phyloP scores from a whole-genome alignment of 805 yeast species.

The Grigorovia transvaalensis region DNA sequence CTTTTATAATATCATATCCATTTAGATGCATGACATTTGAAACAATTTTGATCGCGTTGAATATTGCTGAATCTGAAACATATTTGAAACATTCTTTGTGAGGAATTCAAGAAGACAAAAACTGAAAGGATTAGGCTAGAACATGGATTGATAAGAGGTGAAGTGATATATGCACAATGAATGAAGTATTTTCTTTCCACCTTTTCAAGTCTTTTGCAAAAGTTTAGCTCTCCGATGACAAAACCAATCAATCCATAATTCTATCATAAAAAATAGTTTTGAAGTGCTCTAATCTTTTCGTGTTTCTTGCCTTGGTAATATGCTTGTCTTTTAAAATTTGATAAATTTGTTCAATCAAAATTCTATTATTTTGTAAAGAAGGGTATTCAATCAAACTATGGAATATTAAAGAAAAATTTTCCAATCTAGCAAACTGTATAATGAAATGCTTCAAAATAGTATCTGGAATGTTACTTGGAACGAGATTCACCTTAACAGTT shows the following conservation, averaged over 20 bases:
- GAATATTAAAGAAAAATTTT: background rate
- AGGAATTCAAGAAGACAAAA: too few species aligned
- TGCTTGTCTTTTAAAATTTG: background rate
- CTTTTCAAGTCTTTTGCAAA: too few species aligned
- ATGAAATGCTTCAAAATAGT: background rate
- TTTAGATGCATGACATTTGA: too few species aligned
- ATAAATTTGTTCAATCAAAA: background rate
- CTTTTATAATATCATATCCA: too few species aligned
- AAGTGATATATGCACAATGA: too few species aligned
- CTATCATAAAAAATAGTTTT: background rate
- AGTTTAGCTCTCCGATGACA: too few species aligned
- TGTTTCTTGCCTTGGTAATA: background rate
- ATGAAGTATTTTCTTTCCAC: too few species aligned
- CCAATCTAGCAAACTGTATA: background rate
- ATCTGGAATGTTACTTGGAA: background rate
- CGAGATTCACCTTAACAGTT: background rate
- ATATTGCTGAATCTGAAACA: too few species aligned
- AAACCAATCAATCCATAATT: background rate
- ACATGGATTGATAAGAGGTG: too few species aligned
- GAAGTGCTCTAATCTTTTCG: background rate
- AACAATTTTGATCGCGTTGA: too few species aligned
- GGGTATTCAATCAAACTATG: background rate
- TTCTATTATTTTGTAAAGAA: background rate
- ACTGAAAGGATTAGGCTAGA: too few species aligned
- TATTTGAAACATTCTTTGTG: too few species aligned